These are phyloP conservation scores for Fusarium sp. DNA, from an alignment of 2,329 filamentous ascomycete species.

Conservation along the genomic window DNA sequence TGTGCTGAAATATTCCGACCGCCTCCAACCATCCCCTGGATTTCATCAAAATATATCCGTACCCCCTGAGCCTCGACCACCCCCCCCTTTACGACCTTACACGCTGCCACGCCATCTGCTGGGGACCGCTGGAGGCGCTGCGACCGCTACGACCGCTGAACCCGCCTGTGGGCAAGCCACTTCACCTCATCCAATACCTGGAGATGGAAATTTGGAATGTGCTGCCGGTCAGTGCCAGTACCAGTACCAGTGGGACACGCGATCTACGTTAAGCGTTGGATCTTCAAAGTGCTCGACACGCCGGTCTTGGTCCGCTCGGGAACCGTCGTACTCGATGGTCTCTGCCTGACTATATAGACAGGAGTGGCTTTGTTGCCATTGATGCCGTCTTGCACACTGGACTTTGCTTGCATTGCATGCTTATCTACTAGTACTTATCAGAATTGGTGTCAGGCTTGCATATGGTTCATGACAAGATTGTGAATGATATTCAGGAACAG, in stretches of 20 bases:
- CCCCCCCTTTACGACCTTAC: conserved; percentile 16
- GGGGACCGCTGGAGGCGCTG: conserved; percentile 37
- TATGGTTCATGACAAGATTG: conserved; percentile 15
- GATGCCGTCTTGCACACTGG: not conserved
- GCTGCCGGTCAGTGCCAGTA: conserved; percentile 7
- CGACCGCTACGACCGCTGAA: conserved; percentile 40
- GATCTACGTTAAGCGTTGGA: conserved; percentile 31
- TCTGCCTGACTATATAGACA: not conserved
- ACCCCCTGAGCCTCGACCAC: conserved; percentile 22
- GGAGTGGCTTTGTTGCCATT: not conserved
- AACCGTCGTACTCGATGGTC: not conserved
- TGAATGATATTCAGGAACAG: conserved; percentile 37
- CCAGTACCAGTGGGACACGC: conserved; percentile 45
- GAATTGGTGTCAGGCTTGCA: conserved; percentile 10
- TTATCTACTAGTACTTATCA: not conserved
- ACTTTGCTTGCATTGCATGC: not conserved
- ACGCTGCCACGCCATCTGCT: conserved; percentile 9
- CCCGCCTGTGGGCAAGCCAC: conserved; percentile 42
- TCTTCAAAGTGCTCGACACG: conserved; percentile 1
- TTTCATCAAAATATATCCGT: conserved; percentile 17
- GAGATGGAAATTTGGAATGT: conserved; percentile 43
- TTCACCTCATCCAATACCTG: conserved; percentile 43
- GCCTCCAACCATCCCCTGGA: conserved; percentile 27
- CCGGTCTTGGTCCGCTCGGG: not conserved
- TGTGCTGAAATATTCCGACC: conserved; percentile 17